Base-by-base conservation (phyloP, 345 rosid genomes). In the Populus nigra region DNA sequence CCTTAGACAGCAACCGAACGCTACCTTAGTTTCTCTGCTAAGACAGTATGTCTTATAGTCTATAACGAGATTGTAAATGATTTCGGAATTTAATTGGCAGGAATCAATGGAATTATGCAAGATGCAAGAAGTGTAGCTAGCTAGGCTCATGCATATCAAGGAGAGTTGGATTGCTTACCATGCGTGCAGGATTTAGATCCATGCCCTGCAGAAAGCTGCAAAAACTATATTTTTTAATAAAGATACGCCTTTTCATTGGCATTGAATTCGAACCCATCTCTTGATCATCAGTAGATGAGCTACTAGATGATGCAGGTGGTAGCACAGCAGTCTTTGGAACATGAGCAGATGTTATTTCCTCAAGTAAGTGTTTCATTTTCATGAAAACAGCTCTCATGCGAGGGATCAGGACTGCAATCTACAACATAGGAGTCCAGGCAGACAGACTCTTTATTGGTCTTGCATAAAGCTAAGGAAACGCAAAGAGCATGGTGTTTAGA, bases 171-270 rank as follows among this genome's bases (percentile, higher is more conserved):
- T 38, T 63, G n/a, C 87, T 84, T 78, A 89, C 98, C 89, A 83
- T 82, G 27, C 97, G 91, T 18, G 80, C 74, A 61, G 87, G 88
- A 61, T 93, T 85, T 53, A 92, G 85, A 77, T 89, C 77, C 66
- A 81, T 68, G 23, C 84, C 84, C 27, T 49, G 49, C n/a, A 77
- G 79, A 59, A 81, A 69, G 78, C 75, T 80, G 17, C 63, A 77
- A 3, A 83, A 77, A 1, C 38, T 27, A 4, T 83, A 36, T 27
- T 73, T 86, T 16, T 79, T 71, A 1, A 85, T 67, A 0, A 62
- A 74, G 43, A 20, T 59, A 65, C 80, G 84, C 20, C 65, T 86
- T 71, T 83, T 67, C 59, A 79, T 72, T 1, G 82, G 79, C 16
- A 74, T 41, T 31, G 87, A 65, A 57, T 74, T 81, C 10, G 83